Evolutionary conservation across 2,329 filamentous ascomycete genomes (phyloP), one percentile per base, ranked within the genome.

Genomic region (Pyrenophora tritici-repentis): DNA sequence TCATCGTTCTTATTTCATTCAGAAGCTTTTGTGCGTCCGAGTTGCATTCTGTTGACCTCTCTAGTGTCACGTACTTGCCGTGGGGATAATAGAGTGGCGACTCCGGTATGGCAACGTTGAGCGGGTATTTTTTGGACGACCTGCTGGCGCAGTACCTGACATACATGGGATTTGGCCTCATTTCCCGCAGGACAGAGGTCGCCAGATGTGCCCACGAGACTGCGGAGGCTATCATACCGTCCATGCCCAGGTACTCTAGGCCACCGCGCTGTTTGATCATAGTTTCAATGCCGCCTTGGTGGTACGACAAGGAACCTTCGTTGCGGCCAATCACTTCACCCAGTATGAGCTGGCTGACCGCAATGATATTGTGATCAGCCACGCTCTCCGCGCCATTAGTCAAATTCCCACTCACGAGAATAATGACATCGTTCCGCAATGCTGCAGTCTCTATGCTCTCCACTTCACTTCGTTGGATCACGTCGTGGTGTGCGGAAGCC

Each of bases 211-310:
- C 60, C 69, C 70, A 72, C 0, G 68, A 67, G 8, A 68, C 52
- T 2, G 70, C 62, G 4, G 63, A 63, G 32, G 71, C 72, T 7
- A 75, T 40, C 16, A 62, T 58, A 10, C 71, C 69, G 8, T 63
- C 53, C 1, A 72, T 45, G 12, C 69, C 70, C 2, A 74, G 49
- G n/a, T 64, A 13, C 3, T 57, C 41, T 0, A 75, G 42, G 1
- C 73, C 73, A 20, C 72, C 73, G n/a, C 72, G 64, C 41, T 62
- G 50, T n/a, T 42, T 39, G 13, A 74, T 65, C 68, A 75, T 72
- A 2, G 42, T 42, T 31, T 59, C 62, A 2, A 74, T 53, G 0
- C 71, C 73, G 0, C 10, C 10, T 35, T 73, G 69, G 42, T 75
- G 66, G 13, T 44, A 70, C 6, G 9, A 18, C 35, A 67, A 56